Evolutionary conservation across 495 filamentous ascomycete species (phyloP).

Genomic region (Elasticomyces elasticus): DNA sequence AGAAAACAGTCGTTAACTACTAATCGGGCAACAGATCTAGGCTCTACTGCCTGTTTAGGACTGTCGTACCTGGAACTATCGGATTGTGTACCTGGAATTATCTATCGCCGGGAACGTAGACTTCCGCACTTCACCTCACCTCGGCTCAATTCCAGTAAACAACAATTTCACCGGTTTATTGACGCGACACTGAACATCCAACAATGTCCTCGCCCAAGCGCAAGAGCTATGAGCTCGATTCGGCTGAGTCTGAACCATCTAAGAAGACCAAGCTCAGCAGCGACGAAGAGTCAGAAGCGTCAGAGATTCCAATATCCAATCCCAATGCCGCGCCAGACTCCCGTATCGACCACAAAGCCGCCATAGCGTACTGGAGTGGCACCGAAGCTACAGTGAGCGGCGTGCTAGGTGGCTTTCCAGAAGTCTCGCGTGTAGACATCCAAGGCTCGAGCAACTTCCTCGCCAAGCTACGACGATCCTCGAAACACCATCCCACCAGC

Average conservation of each 20-base stretch:
- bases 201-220: constrained; percentile 7
- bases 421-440: constrained; percentile 65
- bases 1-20: no score
- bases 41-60: no score
- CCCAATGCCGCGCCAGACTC: constrained; percentile 33
- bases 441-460: constrained; percentile 68
- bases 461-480: constrained; percentile 53
- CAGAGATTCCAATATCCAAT: background rate
- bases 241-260: background rate
- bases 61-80: no score
- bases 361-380: constrained; percentile 64
- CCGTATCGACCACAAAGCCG: constrained; percentile 38
- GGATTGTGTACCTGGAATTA: no score
- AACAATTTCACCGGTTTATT: no score
- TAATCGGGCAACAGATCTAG: no score
- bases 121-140: no score
- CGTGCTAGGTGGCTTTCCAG: constrained; percentile 77
- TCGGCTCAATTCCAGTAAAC: no score
- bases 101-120: no score
- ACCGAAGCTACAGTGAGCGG: constrained; percentile 60
- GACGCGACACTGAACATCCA: no score
- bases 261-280: background rate
- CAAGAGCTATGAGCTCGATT: background rate
- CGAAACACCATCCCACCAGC: constrained; percentile 13
- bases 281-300: background rate